Percentiles rank a stretch among this genome's conserved stretches.
phyloP scores from a whole-genome alignment of 1,139 yeast species.

The Debaryomyces psychrophilus region DNA sequence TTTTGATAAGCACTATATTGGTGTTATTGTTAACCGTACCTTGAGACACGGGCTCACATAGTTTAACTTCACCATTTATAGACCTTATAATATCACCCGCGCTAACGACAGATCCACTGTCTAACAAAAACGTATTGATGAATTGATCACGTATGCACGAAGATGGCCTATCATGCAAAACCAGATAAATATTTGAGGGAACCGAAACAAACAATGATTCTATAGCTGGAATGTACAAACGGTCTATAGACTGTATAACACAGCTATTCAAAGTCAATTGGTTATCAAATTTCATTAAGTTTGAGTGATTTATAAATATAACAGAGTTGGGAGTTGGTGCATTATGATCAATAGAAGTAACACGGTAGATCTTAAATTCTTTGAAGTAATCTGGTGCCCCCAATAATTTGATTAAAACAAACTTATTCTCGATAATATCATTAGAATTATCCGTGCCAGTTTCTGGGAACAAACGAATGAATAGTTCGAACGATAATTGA shows the following conservation, averaged over 20 bases:
- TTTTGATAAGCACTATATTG: constrained; percentile 55
- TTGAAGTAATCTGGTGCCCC: constrained; percentile 50
- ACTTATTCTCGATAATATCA: constrained; percentile 20
- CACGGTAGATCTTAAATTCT: constrained; percentile 38
- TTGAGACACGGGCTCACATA: constrained; percentile 76
- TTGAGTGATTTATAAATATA: constrained; percentile 41
- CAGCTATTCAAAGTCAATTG: constrained; percentile 39
- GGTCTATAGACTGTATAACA: constrained; percentile 35
- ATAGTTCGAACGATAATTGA: constrained; percentile 40
- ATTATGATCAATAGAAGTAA: constrained; percentile 33
- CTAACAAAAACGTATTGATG: constrained; percentile 28
- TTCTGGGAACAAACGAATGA: constrained; percentile 35
- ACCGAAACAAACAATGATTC: constrained; percentile 42
- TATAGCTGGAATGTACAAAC: constrained; percentile 32
- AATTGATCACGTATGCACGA: constrained; percentile 33
- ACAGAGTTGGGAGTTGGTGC: constrained; percentile 27
- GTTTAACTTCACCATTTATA: constrained; percentile 54
- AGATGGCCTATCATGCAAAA: constrained; percentile 33
- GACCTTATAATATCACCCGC: constrained; percentile 39
- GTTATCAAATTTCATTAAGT: constrained; percentile 34
- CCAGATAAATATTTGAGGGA: constrained; percentile 47
- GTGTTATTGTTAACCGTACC: constrained; percentile 54
- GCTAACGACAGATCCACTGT: constrained; percentile 36
- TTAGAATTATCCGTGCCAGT: constrained; percentile 17
- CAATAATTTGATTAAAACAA: constrained; percentile 39